Evolutionary conservation across 768 basidiomycete species (phyloP).

Genomic region (Tulasnella sp.): DNA sequence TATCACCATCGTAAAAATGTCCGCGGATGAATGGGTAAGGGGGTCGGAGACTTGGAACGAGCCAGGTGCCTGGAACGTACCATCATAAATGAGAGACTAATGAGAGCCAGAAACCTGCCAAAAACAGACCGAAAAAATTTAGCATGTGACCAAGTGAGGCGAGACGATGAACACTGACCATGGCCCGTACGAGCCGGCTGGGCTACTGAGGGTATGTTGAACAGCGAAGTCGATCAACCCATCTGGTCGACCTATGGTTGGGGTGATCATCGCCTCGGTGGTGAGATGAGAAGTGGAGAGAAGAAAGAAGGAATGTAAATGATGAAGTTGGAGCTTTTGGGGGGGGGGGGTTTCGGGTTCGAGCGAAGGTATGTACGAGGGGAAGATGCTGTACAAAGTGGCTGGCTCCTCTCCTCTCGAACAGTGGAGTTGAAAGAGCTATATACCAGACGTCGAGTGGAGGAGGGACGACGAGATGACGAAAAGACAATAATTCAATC

Average conservation of each 20-base stretch:
- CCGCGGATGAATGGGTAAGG: not conserved
- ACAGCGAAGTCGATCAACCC: not conserved
- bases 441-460: not conserved
- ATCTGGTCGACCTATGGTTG: not conserved
- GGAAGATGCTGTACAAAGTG: not conserved
- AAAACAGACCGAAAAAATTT: no score
- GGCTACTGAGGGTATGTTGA: not conserved
- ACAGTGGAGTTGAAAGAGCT: not conserved
- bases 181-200: not conserved
- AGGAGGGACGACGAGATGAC: not conserved
- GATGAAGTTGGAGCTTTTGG: not conserved
- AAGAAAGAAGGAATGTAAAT: not conserved
- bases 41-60: not conserved
- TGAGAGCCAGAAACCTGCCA: not conserved
- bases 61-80: not conserved
- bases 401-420: not conserved
- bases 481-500: not conserved
- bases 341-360: not conserved
- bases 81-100: not conserved
- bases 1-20: not conserved
- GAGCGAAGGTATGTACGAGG: not conserved
- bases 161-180: not conserved
- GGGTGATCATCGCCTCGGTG: not conserved
- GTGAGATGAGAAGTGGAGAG: not conserved
- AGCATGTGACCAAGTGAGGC: not conserved